A percentile compares a stretch with the other conserved stretches of the same genome.
Conservation (phyloP, 768 basidiomycete genomes). For the Amanita inopinata region DNA sequence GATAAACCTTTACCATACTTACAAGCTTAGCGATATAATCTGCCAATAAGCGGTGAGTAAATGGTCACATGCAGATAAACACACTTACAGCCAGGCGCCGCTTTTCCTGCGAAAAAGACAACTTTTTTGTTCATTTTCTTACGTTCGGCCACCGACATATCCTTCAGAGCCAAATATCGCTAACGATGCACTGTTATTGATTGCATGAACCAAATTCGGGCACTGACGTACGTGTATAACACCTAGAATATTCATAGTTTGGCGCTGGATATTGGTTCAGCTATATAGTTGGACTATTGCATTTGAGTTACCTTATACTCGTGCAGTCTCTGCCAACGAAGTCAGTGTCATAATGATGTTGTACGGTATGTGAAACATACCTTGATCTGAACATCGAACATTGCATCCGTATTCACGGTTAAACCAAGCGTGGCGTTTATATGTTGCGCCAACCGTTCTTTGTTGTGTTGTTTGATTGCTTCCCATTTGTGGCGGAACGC, state of each 20-base stretch:
- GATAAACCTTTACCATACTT: conserved; percentile 8
- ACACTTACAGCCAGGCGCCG: conserved; percentile 79
- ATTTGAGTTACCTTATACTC: conserved; percentile 68
- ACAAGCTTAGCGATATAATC: conserved; percentile 91
- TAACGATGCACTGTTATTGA: conserved; percentile 23
- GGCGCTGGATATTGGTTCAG: conserved; percentile 41
- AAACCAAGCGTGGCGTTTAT: conserved; percentile 66
- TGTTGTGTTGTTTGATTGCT: conserved; percentile 82
- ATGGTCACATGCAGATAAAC: not conserved
- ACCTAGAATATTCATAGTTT: conserved; percentile 89
- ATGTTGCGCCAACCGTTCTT: conserved; percentile 74
- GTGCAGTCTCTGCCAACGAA: conserved; percentile 61
- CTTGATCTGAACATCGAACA: conserved; percentile 93
- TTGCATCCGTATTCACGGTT: conserved; percentile 59
- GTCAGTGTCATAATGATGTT: not conserved
- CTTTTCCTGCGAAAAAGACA: conserved; percentile 97
- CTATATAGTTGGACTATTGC: not conserved
- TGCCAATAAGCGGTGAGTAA: conserved; percentile 15
- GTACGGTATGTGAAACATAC: conserved; percentile 21
- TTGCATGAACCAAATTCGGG: not conserved
- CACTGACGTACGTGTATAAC: conserved; percentile 62
- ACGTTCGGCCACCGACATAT: conserved; percentile 65
- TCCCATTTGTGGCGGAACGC: conserved; percentile 75
- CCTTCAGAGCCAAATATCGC: conserved; percentile 78
- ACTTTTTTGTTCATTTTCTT: conserved; percentile 79